phyloP scores from a whole-genome alignment of 257 asterid species.

The Penstemon davidsonii region DNA sequence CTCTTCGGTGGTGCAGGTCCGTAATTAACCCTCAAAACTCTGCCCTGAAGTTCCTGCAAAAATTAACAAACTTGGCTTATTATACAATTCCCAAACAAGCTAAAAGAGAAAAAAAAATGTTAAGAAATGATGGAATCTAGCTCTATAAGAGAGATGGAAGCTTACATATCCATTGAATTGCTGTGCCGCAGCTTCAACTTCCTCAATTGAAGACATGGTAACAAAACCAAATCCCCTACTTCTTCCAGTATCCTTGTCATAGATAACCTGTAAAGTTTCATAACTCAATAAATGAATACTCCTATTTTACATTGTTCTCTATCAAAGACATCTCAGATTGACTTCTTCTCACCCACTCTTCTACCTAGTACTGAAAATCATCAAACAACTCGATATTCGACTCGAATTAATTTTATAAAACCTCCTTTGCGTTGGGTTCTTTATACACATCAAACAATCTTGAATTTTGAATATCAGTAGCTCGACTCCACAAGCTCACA shows the following conservation, averaged over 20 bases:
- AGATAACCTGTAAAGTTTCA: conserved; percentile 68
- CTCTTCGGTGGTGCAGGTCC: conserved; percentile 81
- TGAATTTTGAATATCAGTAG: too few relatives aligned
- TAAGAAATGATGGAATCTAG: not conserved
- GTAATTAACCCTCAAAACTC: conserved; percentile 71
- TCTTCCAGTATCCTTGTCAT: conserved; percentile 77
- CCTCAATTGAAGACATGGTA: conserved; percentile 76
- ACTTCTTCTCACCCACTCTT: not conserved
- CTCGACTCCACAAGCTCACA: not conserved
- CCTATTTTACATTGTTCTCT: not conserved
- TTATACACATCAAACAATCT: too few relatives aligned
- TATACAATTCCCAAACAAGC: conserved; percentile 9
- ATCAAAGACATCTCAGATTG: not conserved
- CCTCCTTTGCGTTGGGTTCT: too few relatives aligned
- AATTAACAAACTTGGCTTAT: conserved; percentile 11
- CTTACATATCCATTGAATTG: conserved; percentile 85
- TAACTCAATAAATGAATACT: not conserved
- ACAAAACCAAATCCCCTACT: conserved; percentile 95
- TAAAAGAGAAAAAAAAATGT: not conserved
- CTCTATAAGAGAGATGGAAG: conserved; percentile 6
- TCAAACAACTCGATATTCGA: too few relatives aligned
- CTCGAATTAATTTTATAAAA: too few relatives aligned
- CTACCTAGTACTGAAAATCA: not conserved
- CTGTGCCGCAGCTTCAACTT: conserved; percentile 72
- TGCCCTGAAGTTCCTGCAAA: conserved; percentile 79